These are phyloP conservation scores for Epichloe baconii DNA, from an alignment of 2,329 filamentous ascomycete species.

Conservation along the genomic window DNA sequence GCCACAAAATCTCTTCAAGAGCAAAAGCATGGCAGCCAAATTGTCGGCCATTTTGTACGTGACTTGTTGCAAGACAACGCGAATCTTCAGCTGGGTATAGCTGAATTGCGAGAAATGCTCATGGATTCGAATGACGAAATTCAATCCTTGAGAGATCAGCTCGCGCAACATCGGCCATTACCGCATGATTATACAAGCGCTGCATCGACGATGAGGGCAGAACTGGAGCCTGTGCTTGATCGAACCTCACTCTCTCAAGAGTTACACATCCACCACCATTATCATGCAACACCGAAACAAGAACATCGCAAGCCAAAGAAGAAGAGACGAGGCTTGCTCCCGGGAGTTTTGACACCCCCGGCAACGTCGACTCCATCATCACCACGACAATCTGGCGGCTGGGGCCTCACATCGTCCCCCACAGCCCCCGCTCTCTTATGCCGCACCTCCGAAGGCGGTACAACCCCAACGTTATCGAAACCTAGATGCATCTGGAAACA, in stretches of 20 bases:
- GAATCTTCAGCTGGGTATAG: conserved; percentile 80
- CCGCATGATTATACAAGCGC: conserved; percentile 22
- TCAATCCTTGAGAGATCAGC: conserved; percentile 68
- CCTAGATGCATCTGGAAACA: conserved; percentile 40
- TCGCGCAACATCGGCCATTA: conserved; percentile 65
- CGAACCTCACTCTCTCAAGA: conserved; percentile 44
- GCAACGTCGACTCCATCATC: conserved; percentile 22
- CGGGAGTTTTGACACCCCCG: conserved; percentile 49
- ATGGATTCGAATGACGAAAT: conserved; percentile 90
- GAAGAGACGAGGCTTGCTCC: conserved; percentile 51
- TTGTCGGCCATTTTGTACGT: conserved; percentile 92
- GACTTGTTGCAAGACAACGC: conserved; percentile 94
- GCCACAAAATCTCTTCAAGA: conserved; percentile 52
- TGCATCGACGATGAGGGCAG: conserved; percentile 51
- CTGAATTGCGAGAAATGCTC: conserved; percentile 82
- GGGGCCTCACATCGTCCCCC: conserved; percentile 25
- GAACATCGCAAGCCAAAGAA: conserved; percentile 56
- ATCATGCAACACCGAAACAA: conserved; percentile 56
- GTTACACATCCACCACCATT: conserved; percentile 89
- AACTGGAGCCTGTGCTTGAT: conserved; percentile 44
- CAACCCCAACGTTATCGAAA: conserved; percentile 33
- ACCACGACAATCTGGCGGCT: conserved; percentile 23
- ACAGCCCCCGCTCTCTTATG: conserved; percentile 28
- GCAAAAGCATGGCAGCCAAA: conserved; percentile 46
- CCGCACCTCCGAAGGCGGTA: conserved; percentile 29